Evolutionary conservation across 805 yeast genomes (phyloP).

Genomic region (Sugiyamaella smithiae): DNA sequence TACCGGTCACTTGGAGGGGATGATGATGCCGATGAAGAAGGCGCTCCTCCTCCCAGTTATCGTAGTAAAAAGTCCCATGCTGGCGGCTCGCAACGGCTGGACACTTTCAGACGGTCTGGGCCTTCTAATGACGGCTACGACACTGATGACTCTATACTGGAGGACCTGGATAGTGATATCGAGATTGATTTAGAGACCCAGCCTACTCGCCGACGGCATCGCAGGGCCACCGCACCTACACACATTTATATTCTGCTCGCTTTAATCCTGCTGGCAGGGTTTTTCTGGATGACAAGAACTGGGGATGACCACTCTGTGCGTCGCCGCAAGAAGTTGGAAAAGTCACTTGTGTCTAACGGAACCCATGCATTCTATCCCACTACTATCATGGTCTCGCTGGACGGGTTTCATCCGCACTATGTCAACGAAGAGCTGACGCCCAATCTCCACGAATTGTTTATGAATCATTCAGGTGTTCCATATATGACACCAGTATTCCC

Average conservation of each 20-base stretch:
- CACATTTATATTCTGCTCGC: conserved; percentile 10
- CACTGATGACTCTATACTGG: conserved; percentile 12
- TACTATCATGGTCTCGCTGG: conserved; percentile 75
- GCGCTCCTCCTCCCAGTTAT: neutral
- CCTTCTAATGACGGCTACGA: conserved; percentile 4
- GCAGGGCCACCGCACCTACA: neutral
- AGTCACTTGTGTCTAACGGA: conserved; percentile 45
- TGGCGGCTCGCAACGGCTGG: conserved; percentile 11
- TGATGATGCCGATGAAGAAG: neutral
- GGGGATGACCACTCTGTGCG: neutral
- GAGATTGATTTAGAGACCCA: conserved; percentile 25
- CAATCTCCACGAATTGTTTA: conserved; percentile 54
- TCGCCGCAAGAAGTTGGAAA: conserved; percentile 8
- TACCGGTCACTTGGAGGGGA: conserved; percentile 6
- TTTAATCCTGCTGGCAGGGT: conserved; percentile 16
- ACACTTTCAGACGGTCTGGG: conserved; percentile 7
- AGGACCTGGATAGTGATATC: conserved; percentile 15
- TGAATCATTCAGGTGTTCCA: conserved; percentile 62
- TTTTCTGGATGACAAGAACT: conserved; percentile 7
- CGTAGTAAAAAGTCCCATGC: neutral
- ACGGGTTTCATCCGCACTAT: conserved; percentile 91
- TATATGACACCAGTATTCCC: conserved; percentile 88
- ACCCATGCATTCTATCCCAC: conserved; percentile 73
- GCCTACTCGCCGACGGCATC: conserved; percentile 18
- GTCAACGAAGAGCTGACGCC: conserved; percentile 69